Evolutionary conservation across 495 filamentous ascomycete species (phyloP).

Genomic region (Penicillium paradoxum): DNA sequence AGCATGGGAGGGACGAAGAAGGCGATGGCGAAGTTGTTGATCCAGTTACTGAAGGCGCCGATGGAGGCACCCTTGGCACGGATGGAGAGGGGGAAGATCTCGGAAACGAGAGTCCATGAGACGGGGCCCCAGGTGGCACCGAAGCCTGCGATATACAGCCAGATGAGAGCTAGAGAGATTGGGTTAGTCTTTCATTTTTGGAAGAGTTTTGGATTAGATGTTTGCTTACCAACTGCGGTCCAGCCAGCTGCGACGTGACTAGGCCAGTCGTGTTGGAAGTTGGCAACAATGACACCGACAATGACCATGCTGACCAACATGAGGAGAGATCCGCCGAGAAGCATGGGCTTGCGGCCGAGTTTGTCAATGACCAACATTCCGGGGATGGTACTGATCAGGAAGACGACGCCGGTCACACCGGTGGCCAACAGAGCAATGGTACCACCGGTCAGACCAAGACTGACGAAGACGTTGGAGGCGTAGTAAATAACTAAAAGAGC

Average conservation of each 20-base stretch:
- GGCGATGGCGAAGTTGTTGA: conserved; percentile 47
- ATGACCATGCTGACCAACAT: conserved; percentile 43
- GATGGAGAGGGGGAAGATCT: conserved; percentile 45
- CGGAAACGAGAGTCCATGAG: conserved; percentile 26
- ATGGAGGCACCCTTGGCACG: conserved; percentile 42
- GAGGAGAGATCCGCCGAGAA: conserved; percentile 57
- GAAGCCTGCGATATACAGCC: conserved; percentile 46
- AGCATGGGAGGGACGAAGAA: conserved; percentile 47
- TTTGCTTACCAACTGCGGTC: conserved; percentile 35
- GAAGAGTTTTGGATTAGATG: conserved; percentile 8
- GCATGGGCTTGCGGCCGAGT: conserved; percentile 69
- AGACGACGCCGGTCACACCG: conserved; percentile 60
- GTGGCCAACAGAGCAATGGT: conserved; percentile 64
- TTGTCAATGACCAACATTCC: conserved; percentile 70
- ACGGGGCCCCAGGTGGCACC: conserved; percentile 57
- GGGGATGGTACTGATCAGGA: conserved; percentile 67
- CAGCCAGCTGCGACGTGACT: conserved; percentile 37
- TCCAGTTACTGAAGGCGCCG: conserved; percentile 43
- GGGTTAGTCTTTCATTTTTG: conserved; percentile 12
- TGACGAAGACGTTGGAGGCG: conserved; percentile 47
- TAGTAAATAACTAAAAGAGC: conserved; percentile 29
- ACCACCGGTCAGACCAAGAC: conserved; percentile 78
- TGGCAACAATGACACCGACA: conserved; percentile 42
- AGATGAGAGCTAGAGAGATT: conserved; percentile 26
- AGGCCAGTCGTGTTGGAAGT: conserved; percentile 31